Conservation (phyloP, 345 rosid genomes). For the Garcia nutans region DNA sequence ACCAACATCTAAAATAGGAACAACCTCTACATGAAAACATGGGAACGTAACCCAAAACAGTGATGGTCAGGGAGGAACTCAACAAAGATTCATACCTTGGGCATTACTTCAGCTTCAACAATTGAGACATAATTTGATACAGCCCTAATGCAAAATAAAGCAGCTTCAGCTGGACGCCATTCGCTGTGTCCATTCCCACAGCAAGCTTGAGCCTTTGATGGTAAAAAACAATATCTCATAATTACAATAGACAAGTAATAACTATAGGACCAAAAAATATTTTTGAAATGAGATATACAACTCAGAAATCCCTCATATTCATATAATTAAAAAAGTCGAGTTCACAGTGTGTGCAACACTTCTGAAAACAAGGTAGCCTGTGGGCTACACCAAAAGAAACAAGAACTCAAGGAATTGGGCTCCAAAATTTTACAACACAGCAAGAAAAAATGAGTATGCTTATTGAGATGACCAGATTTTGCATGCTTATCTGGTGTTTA, state of each 20-base stretch:
- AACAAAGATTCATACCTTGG: conserved; percentile 54
- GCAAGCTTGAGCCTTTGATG: conserved; percentile 62
- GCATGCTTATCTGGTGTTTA: neutral
- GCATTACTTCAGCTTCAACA: conserved; percentile 85
- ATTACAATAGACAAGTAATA: neutral
- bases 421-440: neutral
- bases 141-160: conserved; percentile 89
- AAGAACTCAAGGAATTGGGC: neutral
- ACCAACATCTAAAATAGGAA: neutral
- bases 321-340: neutral
- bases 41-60: neutral
- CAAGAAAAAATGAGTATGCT: neutral
- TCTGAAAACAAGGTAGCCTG: neutral
- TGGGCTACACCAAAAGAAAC: neutral
- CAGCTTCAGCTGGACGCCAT: conserved; percentile 98
- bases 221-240: conserved; percentile 18
- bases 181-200: conserved; percentile 64
- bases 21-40: neutral
- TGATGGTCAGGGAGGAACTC: conserved; percentile 13
- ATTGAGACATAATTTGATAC: conserved; percentile 80
- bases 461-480: neutral
- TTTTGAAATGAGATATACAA: neutral
- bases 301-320: neutral
- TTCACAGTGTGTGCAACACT: neutral
- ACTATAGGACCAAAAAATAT: neutral